A percentile compares a stretch with the other conserved stretches of the same genome.
Evolutionary conservation across 768 basidiomycete species (phyloP).

Genomic region (Suillus tomentosus): DNA sequence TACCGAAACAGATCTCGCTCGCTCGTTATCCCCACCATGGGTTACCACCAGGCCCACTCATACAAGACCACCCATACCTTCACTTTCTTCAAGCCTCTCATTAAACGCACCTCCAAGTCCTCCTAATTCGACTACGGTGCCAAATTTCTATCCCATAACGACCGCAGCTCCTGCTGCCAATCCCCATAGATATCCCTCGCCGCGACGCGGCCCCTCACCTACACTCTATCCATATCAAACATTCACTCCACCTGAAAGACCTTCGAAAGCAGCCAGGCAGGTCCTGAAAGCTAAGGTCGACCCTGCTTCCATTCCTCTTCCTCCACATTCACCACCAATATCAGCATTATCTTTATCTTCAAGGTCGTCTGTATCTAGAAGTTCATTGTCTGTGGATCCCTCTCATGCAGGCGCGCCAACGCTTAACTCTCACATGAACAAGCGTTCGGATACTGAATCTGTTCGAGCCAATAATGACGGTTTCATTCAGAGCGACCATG

Average conservation of each 20-base stretch:
- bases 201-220: conserved; percentile 38
- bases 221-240: conserved; percentile 35
- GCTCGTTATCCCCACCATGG: conserved; percentile 37
- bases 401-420: conserved; percentile 43
- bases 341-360: conserved; percentile 80
- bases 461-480: conserved; percentile 14
- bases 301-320: conserved; percentile 57
- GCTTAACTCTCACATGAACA: conserved; percentile 45
- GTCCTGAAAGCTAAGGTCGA: conserved; percentile 44
- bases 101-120: conserved; percentile 30
- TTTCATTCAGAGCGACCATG: conserved; percentile 13
- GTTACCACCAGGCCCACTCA: conserved; percentile 33
- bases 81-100: conserved; percentile 30
- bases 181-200: conserved; percentile 52
- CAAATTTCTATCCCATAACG: conserved; percentile 56
- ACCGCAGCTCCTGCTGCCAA: conserved; percentile 56
- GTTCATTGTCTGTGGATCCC: conserved; percentile 45
- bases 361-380: conserved; percentile 63
- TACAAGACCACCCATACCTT: conserved; percentile 30
- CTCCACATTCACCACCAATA: conserved; percentile 69
- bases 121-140: conserved; percentile 19
- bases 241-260: conserved; percentile 29
- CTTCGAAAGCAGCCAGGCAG: conserved; percentile 20
- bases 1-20: conserved; percentile 29
- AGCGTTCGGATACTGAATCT: conserved; percentile 27